phyloP scores from a whole-genome alignment of 805 yeast species.

The Nakazawaea populi region DNA sequence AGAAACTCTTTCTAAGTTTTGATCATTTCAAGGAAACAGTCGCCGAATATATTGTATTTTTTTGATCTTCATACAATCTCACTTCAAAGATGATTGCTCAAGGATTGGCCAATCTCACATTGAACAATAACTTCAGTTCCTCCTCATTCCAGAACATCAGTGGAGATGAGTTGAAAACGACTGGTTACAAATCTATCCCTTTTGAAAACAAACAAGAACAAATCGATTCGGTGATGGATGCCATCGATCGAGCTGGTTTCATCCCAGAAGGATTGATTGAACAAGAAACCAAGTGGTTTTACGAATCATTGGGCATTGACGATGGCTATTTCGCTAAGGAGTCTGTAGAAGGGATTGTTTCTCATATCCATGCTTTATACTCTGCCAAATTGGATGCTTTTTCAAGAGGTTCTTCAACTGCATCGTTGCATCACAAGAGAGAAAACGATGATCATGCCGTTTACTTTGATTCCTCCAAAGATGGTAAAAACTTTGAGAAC shows the following conservation, averaged over 20 bases:
- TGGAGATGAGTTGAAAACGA: slow-evolving; percentile 21
- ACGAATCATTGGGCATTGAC: slow-evolving; percentile 81
- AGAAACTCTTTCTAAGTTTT: too few species aligned
- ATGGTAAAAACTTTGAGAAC: slow-evolving; percentile 35
- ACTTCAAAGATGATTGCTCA: slow-evolving; percentile 3
- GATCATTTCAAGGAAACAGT: neutral
- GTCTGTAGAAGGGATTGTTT: slow-evolving; percentile 70
- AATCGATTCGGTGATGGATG: slow-evolving; percentile 74
- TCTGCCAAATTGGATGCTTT: slow-evolving; percentile 90
- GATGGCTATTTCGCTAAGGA: slow-evolving; percentile 90
- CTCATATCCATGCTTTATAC: slow-evolving; percentile 82
- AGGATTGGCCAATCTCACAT: slow-evolving; percentile 15
- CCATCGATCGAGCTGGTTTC: slow-evolving; percentile 76
- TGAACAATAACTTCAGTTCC: slow-evolving; percentile 30
- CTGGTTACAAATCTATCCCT: slow-evolving; percentile 69
- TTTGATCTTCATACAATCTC: neutral
- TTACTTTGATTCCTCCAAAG: slow-evolving; percentile 70
- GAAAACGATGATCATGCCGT: slow-evolving; percentile 85
- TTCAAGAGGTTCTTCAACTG: slow-evolving; percentile 50
- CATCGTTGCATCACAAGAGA: slow-evolving; percentile 71
- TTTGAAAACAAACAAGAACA: slow-evolving; percentile 81
- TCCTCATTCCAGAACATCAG: slow-evolving; percentile 26
- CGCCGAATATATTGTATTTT: too few species aligned
- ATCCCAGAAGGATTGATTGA: slow-evolving; percentile 86
- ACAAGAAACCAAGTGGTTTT: slow-evolving; percentile 85